Evolutionary conservation across 108 stramenopile species (phyloP), one percentile per base, ranked within the genome.

Genomic region (Skeletonema grethae): DNA sequence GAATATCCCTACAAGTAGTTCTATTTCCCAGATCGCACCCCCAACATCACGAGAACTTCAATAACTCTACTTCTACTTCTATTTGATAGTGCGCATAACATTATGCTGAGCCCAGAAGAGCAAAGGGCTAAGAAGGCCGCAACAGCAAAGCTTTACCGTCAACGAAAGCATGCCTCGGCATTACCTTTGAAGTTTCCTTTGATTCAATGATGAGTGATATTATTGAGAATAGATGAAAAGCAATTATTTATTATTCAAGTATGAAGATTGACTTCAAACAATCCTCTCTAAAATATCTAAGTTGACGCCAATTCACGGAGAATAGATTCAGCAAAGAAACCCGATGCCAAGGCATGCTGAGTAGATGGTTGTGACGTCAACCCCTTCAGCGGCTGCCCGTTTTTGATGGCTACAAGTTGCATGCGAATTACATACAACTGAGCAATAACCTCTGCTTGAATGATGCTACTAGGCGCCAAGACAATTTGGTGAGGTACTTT

Each of bases 341-440:
- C 50, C 7, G 50, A 53, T 43, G 66, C n/a, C 16, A 71, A 71
- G 6, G 61, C 61, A 46, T 73, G 62, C 4, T 58, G 57, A 20
- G 71, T 56, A 39, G 66, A 58, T 64, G 53, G 55, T 28, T 50
- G 63, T 35, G 35, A 30, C 20, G 72, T 53, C 50, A 53, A 22
- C n/a, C 18, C 50, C 39, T 34, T 29, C 9, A 53, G 63, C 22
- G 39, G 70, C 24, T 55, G 22, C 69, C 79, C 79, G 11, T 32
- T 65, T 34, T 69, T 63, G 43, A 73, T 41, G 15, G 79, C 61
- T 16, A 80, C 12, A 10, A 80, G 72, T 48, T 73, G 61, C 62
- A 73, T 28, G 24, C 72, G 66, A 43, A 80, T 61, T n/a, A 53
- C 20, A 59, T 71, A 57, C 30, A 80, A 35, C 43, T 48, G 62